Evolutionary conservation across 768 basidiomycete species (phyloP).

Genomic region (Tulasnella sp.): DNA sequence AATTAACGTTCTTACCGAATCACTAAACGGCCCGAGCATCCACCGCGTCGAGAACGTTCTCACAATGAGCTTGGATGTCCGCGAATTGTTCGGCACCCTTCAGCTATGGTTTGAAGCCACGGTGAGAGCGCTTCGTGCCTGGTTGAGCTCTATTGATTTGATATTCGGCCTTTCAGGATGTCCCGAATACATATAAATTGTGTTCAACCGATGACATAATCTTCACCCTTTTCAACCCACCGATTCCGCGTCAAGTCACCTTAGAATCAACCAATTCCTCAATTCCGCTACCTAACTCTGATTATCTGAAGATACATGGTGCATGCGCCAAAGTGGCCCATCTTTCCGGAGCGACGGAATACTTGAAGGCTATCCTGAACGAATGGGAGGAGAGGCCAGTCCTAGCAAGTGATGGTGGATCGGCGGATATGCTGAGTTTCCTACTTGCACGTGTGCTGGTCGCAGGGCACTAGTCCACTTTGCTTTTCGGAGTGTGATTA

Average conservation of each 20-base stretch:
- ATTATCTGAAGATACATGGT: constrained; percentile 48
- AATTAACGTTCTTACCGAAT: constrained; percentile 33
- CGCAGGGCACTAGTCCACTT: background rate
- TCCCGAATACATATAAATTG: background rate
- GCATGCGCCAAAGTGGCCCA: constrained; percentile 49
- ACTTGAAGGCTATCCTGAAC: constrained; percentile 42
- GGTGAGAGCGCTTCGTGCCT: constrained; percentile 18
- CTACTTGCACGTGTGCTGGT: constrained; percentile 29
- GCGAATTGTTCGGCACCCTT: constrained; percentile 24
- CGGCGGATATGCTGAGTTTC: constrained; percentile 37
- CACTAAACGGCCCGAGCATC: constrained; percentile 41
- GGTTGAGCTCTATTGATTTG: background rate
- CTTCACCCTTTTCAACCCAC: background rate
- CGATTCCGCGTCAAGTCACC: constrained; percentile 37
- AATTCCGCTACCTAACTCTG: constrained; percentile 44
- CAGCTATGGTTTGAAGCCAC: constrained; percentile 31
- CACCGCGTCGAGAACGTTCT: constrained; percentile 41
- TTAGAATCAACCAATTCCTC: constrained; percentile 43
- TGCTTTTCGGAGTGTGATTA: too few species aligned
- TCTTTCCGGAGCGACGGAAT: constrained; percentile 48
- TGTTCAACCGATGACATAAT: background rate
- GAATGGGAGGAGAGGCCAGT: constrained; percentile 40
- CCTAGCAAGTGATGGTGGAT: constrained; percentile 40
- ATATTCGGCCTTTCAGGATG: constrained; percentile 1
- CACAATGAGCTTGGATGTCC: constrained; percentile 23